Evolutionary conservation across 305 asterid species (phyloP), one percentile per base, ranked within the genome.

Genomic region (Petunia hybrid): DNA sequence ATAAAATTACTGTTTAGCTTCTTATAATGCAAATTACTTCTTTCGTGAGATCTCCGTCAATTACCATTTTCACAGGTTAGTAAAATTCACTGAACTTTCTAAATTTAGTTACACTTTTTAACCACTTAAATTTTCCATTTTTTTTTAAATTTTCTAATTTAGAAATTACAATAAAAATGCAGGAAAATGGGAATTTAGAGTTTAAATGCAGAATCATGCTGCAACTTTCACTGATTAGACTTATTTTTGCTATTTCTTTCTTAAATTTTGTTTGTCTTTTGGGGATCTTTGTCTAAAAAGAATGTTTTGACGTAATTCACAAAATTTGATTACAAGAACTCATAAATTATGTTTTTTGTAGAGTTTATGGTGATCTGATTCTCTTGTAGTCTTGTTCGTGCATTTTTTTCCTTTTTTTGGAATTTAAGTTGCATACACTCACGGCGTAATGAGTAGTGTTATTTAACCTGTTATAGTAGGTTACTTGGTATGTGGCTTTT

Each of bases 11-110:
- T 85, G 86, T 84, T 86, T 78, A 87, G 65, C 36, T 83, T 81
- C 46, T 85, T 79, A 78, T 82, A 80, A 59, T 80, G 67, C 78
- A 6, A 85, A 89, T 85, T 85, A 78, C 87, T 86, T 77, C 86
- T 83, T 76, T 87, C 81, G 6, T 74, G 64, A 91, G 93, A 92
- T 91, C 95, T 86, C 86, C 88, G 86, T 89, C 90, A 89, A 68
- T 59, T 84, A 79, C 83, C 80, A 80, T 41, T 67, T 76, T 80
- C 80, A 80, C 73, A 63, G 90, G 93, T 91, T 71, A 86, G 89
- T 79, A 85, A 38, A 41, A 76, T 74, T 74, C 51, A 74, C 79
- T 74, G 51, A 74, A 38, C 31, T 74, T 74, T 53, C 79, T 74
- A 74, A 5, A 73, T 35, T 51, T 8, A 74, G 8, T 48, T 73